phyloP scores from a whole-genome alignment of 75 land plant genomes.

The Cupressus sempervirens region DNA sequence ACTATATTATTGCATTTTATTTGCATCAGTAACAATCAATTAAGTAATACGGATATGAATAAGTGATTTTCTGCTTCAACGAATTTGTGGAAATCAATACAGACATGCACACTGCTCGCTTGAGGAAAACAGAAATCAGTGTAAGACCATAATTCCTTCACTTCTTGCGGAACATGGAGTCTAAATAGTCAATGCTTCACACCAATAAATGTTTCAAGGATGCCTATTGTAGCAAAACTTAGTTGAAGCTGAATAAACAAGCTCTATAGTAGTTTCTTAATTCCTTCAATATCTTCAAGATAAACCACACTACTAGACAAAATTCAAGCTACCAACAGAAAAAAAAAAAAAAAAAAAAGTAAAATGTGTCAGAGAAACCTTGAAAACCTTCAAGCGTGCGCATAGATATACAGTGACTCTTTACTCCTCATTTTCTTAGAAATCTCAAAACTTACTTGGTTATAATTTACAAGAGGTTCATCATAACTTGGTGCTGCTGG shows the following conservation, averaged over 20 bases:
- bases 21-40: no score
- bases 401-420: background rate
- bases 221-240: background rate
- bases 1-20: no score
- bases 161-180: background rate
- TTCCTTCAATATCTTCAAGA: background rate
- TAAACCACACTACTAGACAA: background rate
- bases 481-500: slow-evolving; percentile 82
- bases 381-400: background rate
- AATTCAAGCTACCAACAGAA: background rate
- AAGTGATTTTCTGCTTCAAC: background rate
- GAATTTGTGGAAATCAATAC: background rate
- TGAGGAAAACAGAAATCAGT: background rate
- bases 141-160: background rate
- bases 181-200: background rate
- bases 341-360: slow-evolving; percentile 2
- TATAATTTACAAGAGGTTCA: slow-evolving; percentile 89
- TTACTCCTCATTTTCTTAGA: background rate
- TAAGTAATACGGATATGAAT: no score
- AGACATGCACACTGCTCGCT: background rate
- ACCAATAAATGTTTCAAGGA: background rate
- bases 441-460: slow-evolving; percentile 53
- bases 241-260: background rate
- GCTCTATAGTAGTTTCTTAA: background rate
- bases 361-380: background rate